Conservation (phyloP, 1,284 basidiomycete species). For the Trametes hirsuta region DNA sequence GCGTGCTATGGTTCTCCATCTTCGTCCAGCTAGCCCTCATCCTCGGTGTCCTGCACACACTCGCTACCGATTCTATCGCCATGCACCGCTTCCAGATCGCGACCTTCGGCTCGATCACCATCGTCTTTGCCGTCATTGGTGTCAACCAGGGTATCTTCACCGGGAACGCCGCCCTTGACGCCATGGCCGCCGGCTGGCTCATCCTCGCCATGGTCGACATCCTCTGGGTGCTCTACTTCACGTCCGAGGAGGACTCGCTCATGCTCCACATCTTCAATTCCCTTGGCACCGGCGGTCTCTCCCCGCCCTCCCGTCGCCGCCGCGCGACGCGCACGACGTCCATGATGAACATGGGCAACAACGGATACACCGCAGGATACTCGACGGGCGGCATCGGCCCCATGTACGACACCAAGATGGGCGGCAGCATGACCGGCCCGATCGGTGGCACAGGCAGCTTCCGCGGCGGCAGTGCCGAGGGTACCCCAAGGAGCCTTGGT, state of each 20-base stretch:
- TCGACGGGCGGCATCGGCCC: conserved; percentile 58
- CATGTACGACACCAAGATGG: conserved; percentile 61
- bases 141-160: conserved; percentile 71
- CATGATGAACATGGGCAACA: conserved; percentile 66
- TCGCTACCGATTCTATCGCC: conserved; percentile 83
- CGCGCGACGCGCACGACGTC: conserved; percentile 56
- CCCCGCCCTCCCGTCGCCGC: conserved; percentile 74
- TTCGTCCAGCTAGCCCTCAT: conserved; percentile 86
- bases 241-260: conserved; percentile 92
- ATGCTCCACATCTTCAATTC: conserved; percentile 84
- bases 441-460: conserved; percentile 70
- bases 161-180: conserved; percentile 59
- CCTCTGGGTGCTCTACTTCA: conserved; percentile 95
- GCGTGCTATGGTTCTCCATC: conserved; percentile 90
- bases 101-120: conserved; percentile 82
- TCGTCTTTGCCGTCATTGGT: conserved; percentile 87
- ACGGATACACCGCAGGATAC: conserved; percentile 65
- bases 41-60: conserved; percentile 78
- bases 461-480: conserved; percentile 44
- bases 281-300: conserved; percentile 84
- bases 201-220: conserved; percentile 90
- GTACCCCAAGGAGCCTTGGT: conserved; percentile 45
- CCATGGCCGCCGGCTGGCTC: conserved; percentile 93
- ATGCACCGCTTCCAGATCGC: conserved; percentile 90
- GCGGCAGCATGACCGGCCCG: conserved; percentile 46